Evolutionary conservation across 2,329 filamentous ascomycete genomes (phyloP).

Genomic region (Trichoderma brevicompactum): DNA sequence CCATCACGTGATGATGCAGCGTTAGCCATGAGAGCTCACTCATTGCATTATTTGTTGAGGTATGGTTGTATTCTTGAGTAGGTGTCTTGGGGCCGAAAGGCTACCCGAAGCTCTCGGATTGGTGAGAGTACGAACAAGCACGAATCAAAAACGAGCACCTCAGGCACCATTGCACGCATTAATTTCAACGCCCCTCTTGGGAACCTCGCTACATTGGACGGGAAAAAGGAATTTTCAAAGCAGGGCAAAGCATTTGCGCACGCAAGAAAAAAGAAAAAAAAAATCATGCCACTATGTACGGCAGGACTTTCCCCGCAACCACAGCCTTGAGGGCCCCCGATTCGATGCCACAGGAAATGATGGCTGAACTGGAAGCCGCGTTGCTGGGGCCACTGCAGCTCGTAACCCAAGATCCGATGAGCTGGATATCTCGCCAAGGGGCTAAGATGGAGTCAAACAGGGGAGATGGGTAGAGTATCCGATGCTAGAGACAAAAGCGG

Average conservation of each 20-base stretch:
- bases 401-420: constrained; percentile 12
- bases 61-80: background rate
- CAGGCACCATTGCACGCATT: background rate
- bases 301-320: background rate
- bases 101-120: background rate
- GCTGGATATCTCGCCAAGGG: constrained; percentile 13
- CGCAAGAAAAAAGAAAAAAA: no score
- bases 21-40: background rate
- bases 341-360: background rate
- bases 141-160: background rate
- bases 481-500: background rate
- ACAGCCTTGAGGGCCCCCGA: background rate
- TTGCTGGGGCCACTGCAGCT: background rate
- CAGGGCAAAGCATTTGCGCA: background rate
- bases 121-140: background rate
- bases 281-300: background rate
- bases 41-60: background rate
- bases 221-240: background rate
- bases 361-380: background rate
- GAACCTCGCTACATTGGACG: background rate
- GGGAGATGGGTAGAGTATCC: background rate
- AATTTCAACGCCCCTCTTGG: background rate
- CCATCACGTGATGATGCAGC: background rate
- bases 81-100: background rate
- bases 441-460: background rate